Evolutionary conservation across 73 alveolate species (phyloP).

Genomic region (Paramecium sexaurelia): DNA sequence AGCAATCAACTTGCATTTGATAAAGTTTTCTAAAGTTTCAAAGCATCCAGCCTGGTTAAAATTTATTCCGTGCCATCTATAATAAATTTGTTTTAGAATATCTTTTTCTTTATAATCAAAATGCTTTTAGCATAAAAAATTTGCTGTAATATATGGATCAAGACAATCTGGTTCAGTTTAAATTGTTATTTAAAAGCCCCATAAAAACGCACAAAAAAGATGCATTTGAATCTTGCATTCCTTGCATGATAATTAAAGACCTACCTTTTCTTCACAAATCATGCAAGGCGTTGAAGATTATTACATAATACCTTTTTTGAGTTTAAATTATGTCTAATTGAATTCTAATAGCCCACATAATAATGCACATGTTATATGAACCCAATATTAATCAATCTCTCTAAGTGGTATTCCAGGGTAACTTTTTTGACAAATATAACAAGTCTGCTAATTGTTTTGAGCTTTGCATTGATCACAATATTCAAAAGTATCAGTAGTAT

Average conservation of each 20-base stretch:
- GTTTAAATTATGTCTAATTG: background rate
- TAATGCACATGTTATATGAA: background rate
- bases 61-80: background rate
- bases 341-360: background rate
- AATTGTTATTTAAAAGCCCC: background rate
- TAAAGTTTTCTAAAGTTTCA: background rate
- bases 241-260: background rate
- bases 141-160: background rate
- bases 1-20: background rate
- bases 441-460: background rate
- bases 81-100: background rate
- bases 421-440: background rate
- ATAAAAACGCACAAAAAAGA: background rate
- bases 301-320: background rate
- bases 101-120: background rate
- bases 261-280: background rate
- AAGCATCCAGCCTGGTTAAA: background rate
- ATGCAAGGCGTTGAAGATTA: background rate
- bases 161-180: background rate
- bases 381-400: background rate
- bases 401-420: background rate
- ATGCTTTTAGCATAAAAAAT: background rate
- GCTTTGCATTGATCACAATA: background rate
- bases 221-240: background rate
- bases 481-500: background rate